phyloP scores from a whole-genome alignment of 2,329 filamentous ascomycete species.

The Mariannaea sp. region DNA sequence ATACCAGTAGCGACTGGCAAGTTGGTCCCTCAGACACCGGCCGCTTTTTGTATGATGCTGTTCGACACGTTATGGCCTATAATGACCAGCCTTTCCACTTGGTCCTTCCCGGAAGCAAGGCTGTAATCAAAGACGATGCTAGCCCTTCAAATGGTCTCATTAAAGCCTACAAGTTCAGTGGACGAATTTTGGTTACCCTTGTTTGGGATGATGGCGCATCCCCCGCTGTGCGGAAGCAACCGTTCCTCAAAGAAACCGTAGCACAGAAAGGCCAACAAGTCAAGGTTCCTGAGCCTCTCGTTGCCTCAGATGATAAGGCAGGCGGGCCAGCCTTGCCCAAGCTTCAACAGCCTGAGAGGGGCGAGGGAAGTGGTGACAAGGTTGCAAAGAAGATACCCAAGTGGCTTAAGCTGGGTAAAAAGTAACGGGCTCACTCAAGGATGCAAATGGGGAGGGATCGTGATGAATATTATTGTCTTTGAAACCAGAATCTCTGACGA shows the following conservation, averaged over 20 bases:
- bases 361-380: constrained; percentile 53
- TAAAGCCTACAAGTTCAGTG: constrained; percentile 70
- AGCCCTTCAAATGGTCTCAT: constrained; percentile 65
- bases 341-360: constrained; percentile 42
- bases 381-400: constrained; percentile 76
- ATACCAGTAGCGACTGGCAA: constrained; percentile 75
- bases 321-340: constrained; percentile 26
- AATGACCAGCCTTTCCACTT: constrained; percentile 72
- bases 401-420: constrained; percentile 77
- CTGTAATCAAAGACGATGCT: constrained; percentile 52
- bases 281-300: constrained; percentile 62
- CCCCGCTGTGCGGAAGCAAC: constrained; percentile 56
- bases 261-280: constrained; percentile 68
- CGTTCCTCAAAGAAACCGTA: constrained; percentile 63
- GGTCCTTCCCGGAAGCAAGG: constrained; percentile 62
- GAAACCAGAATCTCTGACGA: not conserved
- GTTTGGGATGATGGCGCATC: constrained; percentile 71
- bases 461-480: not conserved
- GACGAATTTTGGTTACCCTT: constrained; percentile 75
- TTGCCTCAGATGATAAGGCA: constrained; percentile 47
- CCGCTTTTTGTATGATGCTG: constrained; percentile 73
- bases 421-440: constrained; percentile 43
- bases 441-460: too few species aligned
- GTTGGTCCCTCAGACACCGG: constrained; percentile 72
- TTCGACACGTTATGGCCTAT: constrained; percentile 71